Percentiles rank a stretch among this genome's conserved stretches.
These are phyloP conservation scores for Periconia digitata DNA, from an alignment of 2,329 filamentous ascomycete genomes.

Conservation along the genomic window DNA sequence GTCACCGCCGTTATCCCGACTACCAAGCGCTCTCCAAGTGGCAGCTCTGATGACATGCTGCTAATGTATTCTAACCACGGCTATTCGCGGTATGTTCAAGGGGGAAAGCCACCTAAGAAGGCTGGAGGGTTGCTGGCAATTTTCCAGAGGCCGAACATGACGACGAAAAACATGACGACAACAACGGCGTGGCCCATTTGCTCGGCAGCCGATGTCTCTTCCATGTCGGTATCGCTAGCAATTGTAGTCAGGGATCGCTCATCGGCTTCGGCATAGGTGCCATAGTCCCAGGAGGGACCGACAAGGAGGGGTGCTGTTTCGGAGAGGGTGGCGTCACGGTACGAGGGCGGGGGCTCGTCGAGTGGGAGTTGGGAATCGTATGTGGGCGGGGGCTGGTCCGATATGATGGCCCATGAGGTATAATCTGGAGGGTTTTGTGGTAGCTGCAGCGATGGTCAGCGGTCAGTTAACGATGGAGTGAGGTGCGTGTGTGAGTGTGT, in stretches of 20 bases:
- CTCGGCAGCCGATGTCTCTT: constrained; percentile 27
- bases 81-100: no score
- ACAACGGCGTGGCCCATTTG: constrained; percentile 32
- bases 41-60: no score
- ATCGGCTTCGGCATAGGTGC: constrained; percentile 31
- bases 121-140: constrained; percentile 26
- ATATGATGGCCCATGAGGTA: constrained; percentile 14
- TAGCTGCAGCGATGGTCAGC: not conserved
- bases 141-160: constrained; percentile 36
- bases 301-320: constrained; percentile 29
- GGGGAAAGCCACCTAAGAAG: constrained; percentile 5
- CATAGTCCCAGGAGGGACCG: constrained; percentile 32
- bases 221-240: constrained; percentile 29
- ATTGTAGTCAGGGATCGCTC: constrained; percentile 27
- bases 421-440: constrained; percentile 6
- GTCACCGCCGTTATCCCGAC: no score
- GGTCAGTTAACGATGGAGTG: not conserved
- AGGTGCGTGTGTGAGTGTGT: not conserved
- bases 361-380: constrained; percentile 14
- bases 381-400: constrained; percentile 9
- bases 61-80: no score
- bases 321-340: constrained; percentile 33
- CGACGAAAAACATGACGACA: constrained; percentile 26
- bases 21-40: no score
- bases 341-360: constrained; percentile 36